Evolutionary conservation across 148 eudicot species (phyloP).

Genomic region (Spergularia marina): DNA sequence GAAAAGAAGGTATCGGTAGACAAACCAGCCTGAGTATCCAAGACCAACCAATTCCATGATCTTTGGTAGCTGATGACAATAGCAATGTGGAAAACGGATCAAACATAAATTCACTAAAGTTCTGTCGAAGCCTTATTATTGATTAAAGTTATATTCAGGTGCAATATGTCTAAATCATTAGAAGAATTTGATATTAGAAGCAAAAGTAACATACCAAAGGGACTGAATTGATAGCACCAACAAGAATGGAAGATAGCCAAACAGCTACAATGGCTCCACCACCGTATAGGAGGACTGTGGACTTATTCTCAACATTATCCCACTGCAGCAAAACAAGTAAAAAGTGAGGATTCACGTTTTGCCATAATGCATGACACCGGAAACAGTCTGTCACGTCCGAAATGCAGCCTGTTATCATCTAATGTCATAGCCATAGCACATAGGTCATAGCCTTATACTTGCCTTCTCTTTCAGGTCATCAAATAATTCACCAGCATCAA

Average conservation of each 20-base stretch:
- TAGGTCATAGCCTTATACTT: background rate
- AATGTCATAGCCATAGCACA: background rate
- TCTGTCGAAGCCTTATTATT: background rate
- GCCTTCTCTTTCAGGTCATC: constrained; percentile 90
- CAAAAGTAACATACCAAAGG: constrained; percentile 63
- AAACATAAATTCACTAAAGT: background rate
- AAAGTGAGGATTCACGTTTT: background rate
- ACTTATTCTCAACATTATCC: constrained; percentile 95
- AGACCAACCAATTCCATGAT: constrained; percentile 98
- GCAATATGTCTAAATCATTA: no score
- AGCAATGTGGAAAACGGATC: background rate
- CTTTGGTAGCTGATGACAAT: constrained; percentile 78
- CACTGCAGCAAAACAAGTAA: constrained; percentile 43
- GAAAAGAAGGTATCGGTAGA: constrained; percentile 97
- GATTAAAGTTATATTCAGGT: no score
- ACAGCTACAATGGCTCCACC: constrained; percentile 90
- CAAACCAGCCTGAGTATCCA: constrained; percentile 99
- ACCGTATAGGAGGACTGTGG: constrained; percentile 93
- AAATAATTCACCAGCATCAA: constrained; percentile 67
- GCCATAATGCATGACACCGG: background rate
- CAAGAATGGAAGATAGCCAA: constrained; percentile 79
- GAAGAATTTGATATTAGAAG: no score
- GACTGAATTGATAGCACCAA: constrained; percentile 91
- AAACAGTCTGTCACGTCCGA: background rate
- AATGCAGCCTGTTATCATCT: background rate